These are phyloP conservation scores for Scutellaria galericulata DNA, from an alignment of 257 asterid species.

Conservation along the genomic window DNA sequence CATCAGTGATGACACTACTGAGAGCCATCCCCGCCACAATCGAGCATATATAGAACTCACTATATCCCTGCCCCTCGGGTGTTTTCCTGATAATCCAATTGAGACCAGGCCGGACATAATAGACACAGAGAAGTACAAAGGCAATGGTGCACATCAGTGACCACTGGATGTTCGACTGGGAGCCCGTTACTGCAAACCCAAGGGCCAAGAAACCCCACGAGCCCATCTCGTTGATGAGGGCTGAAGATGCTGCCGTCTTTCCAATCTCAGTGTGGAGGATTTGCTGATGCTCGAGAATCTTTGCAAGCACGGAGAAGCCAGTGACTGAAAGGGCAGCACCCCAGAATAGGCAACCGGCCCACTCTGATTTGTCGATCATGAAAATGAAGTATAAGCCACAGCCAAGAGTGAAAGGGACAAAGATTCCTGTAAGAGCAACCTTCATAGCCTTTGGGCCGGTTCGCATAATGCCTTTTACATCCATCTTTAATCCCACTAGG, in stretches of 20 bases:
- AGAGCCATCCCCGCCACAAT: conserved; percentile 58
- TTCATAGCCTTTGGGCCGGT: conserved; percentile 60
- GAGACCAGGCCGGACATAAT: conserved; percentile 64
- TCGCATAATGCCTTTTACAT: conserved; percentile 51
- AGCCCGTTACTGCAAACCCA: conserved; percentile 48
- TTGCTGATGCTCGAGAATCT: conserved; percentile 67
- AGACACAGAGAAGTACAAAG: conserved; percentile 45
- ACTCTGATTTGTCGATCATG: not conserved
- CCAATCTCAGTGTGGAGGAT: conserved; percentile 76
- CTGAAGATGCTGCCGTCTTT: conserved; percentile 62
- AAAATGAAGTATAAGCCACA: conserved; percentile 48
- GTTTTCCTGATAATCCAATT: conserved; percentile 65
- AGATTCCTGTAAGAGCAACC: conserved; percentile 60
- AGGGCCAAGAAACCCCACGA: conserved; percentile 72
- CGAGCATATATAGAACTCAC: conserved; percentile 77
- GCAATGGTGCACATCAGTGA: conserved; percentile 53
- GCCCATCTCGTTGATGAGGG: conserved; percentile 56
- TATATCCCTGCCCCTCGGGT: conserved; percentile 84
- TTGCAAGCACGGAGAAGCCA: conserved; percentile 62
- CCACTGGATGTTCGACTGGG: conserved; percentile 41
- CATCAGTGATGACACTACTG: conserved; percentile 64
- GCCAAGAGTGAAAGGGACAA: conserved; percentile 66
- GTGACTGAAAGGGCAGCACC: conserved; percentile 74
- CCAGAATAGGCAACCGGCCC: conserved; percentile 69
- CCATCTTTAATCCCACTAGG: conserved; percentile 79